Evolutionary conservation across 768 basidiomycete species (phyloP), one percentile per base, ranked within the genome.

Genomic region (Leccinum truebloodii): DNA sequence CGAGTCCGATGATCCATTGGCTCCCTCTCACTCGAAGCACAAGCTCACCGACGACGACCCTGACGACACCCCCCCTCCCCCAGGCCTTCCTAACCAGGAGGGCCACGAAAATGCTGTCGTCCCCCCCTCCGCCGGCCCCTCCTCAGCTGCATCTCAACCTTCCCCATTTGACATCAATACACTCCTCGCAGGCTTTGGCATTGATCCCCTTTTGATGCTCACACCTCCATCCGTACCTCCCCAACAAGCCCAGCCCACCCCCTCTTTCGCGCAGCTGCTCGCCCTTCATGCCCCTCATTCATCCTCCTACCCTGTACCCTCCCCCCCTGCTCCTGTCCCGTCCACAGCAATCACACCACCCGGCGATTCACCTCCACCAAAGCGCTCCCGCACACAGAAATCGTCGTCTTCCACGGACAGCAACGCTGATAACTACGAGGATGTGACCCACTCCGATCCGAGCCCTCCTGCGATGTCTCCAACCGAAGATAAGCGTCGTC

Each of bases 401-500:
- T 30, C 76, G 2, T 82, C 85, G 3, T 60, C 78, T 2, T 73
- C 76, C 7, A n/a, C 44, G 1, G 69, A 74, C 18, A 44, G 30
- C 16, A 52, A 1, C 34, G 4, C 39, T 0, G 70, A 68, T 10
- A 2, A 44, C 28, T 7, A 0, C 2, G 73, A 76, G 26, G 73
- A 74, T 51, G 26, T 65, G 8, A 59, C 72, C 20, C 63, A 57
- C 46, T 52, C 53, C 28, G 65, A 67, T 28, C 1, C 54, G 44
- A 22, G 5, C 24, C 22, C 55, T 37, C 72, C 72, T 7, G 56
- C 76, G 0, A 22, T 86, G 3, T 82, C 82, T 7, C 78, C 87
- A 6, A 74, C 88, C 0, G 94, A 96, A 74, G 94, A 96, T 75
- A 96, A 96, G 72, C 88, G 94, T n/a, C 83, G 94, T 59, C 80